These are phyloP conservation scores for Cladosporium phlei DNA, from an alignment of 2,329 filamentous ascomycete species.

Conservation along the genomic window DNA sequence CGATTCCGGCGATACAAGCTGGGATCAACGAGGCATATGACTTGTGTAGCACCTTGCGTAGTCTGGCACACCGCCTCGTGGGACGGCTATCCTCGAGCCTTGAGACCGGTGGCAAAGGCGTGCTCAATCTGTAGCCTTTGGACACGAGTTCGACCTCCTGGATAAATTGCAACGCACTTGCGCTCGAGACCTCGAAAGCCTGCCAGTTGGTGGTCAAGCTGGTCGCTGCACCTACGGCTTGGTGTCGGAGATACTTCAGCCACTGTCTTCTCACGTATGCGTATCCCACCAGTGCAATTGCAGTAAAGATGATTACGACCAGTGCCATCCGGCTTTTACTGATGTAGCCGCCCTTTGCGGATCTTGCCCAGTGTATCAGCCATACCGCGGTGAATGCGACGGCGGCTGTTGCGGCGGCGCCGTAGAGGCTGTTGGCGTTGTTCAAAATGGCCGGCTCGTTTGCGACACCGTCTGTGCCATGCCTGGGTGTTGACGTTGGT, in stretches of 20 bases:
- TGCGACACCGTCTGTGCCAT: slow-evolving; percentile 20
- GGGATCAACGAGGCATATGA: slow-evolving; percentile 67
- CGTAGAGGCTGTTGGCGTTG: slow-evolving; percentile 53
- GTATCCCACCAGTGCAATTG: slow-evolving; percentile 58
- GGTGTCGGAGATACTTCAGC: slow-evolving; percentile 71
- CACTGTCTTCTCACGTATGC: slow-evolving; percentile 73
- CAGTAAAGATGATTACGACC: slow-evolving; percentile 47
- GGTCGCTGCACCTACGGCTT: slow-evolving; percentile 65
- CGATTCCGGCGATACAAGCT: slow-evolving; percentile 66
- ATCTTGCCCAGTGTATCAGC: slow-evolving; percentile 65
- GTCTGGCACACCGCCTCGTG: slow-evolving; percentile 68
- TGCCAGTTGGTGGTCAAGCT: slow-evolving; percentile 69
- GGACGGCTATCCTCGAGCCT: slow-evolving; percentile 73
- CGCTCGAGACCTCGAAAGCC: slow-evolving; percentile 71
- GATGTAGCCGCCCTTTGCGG: slow-evolving; percentile 47
- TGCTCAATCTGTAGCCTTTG: slow-evolving; percentile 83
- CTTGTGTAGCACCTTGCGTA: slow-evolving; percentile 70
- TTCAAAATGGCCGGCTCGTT: slow-evolving; percentile 24
- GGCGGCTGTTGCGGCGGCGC: slow-evolving; percentile 61
- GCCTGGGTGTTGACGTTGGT: slow-evolving; percentile 18
- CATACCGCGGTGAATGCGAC: slow-evolving; percentile 60
- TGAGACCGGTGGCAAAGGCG: slow-evolving; percentile 84
- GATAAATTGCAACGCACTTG: slow-evolving; percentile 73
- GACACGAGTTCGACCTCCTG: slow-evolving; percentile 96
- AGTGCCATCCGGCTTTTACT: slow-evolving; percentile 52